A percentile compares a stretch with the other conserved stretches of the same genome.
Conservation (phyloP, 2,329 filamentous ascomycete genomes). For the Fusarium hainanense region DNA sequence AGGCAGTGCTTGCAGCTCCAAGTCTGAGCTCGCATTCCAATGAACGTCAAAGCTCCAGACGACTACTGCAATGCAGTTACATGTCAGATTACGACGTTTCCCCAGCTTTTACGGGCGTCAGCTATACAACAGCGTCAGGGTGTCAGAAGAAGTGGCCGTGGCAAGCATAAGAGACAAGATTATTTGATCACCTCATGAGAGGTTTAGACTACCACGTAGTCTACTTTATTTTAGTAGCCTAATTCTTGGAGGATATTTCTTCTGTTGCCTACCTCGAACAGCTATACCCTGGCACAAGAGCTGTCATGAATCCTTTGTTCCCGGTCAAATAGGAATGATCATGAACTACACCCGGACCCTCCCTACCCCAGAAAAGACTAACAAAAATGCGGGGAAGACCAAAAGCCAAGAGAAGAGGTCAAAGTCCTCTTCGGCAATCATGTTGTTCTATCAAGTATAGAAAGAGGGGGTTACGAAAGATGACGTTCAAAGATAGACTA, state of each 20-base stretch:
- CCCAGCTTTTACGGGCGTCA: slow-evolving; percentile 20
- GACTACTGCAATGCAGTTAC: slow-evolving; percentile 9
- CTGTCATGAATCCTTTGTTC: neutral
- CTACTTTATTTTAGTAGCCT: neutral
- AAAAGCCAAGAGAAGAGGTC: slow-evolving; percentile 8
- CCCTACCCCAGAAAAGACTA: slow-evolving; percentile 17
- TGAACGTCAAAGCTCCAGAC: neutral
- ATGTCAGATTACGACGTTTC: slow-evolving; percentile 37
- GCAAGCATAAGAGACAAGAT: neutral
- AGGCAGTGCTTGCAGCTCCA: neutral
- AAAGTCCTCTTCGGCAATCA: slow-evolving; percentile 21
- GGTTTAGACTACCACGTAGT: too few relatives aligned
- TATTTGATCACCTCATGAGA: too few relatives aligned
- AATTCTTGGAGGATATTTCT: too few relatives aligned
- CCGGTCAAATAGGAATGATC: slow-evolving; percentile 30
- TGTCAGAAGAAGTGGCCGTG: neutral
- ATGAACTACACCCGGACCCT: slow-evolving; percentile 1
- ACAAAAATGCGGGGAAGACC: slow-evolving; percentile 38
- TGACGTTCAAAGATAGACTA: slow-evolving; percentile 16
- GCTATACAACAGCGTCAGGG: neutral
- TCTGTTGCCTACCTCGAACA: too few relatives aligned
- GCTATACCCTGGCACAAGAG: neutral
- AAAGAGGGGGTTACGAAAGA: slow-evolving; percentile 21
- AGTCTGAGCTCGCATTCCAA: neutral
- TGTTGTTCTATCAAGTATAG: neutral